Conservation (phyloP, 108 stramenopile genomes). For the Conticribra guillardii region DNA sequence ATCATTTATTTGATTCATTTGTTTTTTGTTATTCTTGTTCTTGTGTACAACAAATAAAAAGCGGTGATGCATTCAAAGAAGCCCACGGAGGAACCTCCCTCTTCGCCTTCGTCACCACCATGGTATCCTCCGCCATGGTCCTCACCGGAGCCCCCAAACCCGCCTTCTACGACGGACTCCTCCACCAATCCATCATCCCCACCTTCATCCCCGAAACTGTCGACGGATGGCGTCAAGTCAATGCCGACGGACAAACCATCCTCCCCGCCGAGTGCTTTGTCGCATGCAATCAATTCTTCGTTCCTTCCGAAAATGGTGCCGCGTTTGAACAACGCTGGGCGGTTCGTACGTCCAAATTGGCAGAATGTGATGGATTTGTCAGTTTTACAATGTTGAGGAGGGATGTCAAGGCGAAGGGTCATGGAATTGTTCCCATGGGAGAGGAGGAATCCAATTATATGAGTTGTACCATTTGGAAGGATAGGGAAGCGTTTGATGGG, state of each 20-base stretch:
- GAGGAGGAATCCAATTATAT: conserved; percentile 74
- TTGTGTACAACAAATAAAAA: too few species aligned
- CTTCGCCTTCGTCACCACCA: conserved; percentile 77
- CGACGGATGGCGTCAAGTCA: conserved; percentile 85
- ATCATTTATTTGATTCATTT: not conserved
- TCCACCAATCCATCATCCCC: conserved; percentile 58
- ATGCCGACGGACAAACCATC: conserved; percentile 70
- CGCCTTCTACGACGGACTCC: conserved; percentile 84
- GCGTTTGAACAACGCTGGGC: conserved; percentile 85
- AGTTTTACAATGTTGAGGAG: conserved; percentile 77
- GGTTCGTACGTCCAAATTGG: conserved; percentile 60
- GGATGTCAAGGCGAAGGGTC: conserved; percentile 84
- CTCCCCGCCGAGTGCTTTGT: conserved; percentile 83
- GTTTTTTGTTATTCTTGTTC: not conserved
- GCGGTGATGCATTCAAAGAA: conserved; percentile 91
- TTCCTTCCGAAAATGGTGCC: conserved; percentile 61
- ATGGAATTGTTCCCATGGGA: conserved; percentile 70
- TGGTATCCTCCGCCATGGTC: conserved; percentile 75
- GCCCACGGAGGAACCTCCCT: conserved; percentile 86
- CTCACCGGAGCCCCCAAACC: conserved; percentile 78
- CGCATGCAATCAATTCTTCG: conserved; percentile 85
- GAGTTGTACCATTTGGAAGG: conserved; percentile 76
- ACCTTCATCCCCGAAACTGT: conserved; percentile 63
- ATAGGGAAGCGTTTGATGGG: conserved; percentile 68
- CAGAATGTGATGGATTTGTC: conserved; percentile 83